Evolutionary conservation across 179 eudicot genomes (phyloP), one percentile per base, ranked within the genome.

Genomic region (Camellia oleifera): DNA sequence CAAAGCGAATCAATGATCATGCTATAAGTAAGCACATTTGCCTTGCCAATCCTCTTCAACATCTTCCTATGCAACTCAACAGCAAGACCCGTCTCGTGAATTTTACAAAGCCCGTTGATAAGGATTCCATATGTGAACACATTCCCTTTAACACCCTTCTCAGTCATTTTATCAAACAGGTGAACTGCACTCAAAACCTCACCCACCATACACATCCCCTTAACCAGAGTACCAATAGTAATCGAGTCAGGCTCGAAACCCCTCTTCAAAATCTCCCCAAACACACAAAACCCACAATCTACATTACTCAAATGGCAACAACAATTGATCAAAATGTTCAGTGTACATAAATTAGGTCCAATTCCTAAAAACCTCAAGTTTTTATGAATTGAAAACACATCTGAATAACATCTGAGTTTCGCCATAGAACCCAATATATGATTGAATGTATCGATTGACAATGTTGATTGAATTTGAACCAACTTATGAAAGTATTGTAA

Each of bases 261-360:
- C 44, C 62, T 15, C 76, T 81, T 81, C 52, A 76, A n/a, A 76
- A 76, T 75, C 76, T 69, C 54, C 76, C 79, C 83, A 20, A 81
- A 46, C 63, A 81, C 14, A 61, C 70, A 46, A 26, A 61, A 68
- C 62, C 80, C 80, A 76, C 18, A 57, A 23, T 32, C 23, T 13
- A 76, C 10, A 70, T 54, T 7, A 40, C 32, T 10, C 52, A 76
- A 61, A 42, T 69, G 80, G 61, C 68, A 76, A 20, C 54, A 65
- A 76, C 80, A 69, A 23, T 76, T 81, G 18, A 76, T 76, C 76
- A 81, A 48, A 76, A 62, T 76, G 69, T 81, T 81, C 8, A 81
- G 65, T 13, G 83, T 81, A 70, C 62, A 81, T 58, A 81, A 75
- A 61, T 81, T 71, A 7, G 83, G 71, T 13, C 63, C 52, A 60